These are phyloP conservation scores for Tolypocladium nubicola DNA, from an alignment of 2,329 filamentous ascomycete genomes.

Conservation along the genomic window DNA sequence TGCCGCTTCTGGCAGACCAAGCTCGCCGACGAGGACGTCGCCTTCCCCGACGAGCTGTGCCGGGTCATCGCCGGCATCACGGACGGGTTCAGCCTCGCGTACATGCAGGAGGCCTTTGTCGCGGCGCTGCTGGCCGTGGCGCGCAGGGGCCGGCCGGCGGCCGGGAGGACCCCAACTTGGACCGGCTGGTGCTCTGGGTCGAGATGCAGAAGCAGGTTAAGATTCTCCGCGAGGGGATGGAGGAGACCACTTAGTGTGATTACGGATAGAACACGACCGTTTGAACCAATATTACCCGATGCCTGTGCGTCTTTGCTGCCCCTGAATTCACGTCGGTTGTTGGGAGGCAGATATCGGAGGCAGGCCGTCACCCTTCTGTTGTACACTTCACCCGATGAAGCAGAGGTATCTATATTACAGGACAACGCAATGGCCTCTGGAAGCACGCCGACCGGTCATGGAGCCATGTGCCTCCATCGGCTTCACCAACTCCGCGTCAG, in stretches of 20 bases:
- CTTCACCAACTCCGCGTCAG: neutral
- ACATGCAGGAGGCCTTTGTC: slow-evolving; percentile 60
- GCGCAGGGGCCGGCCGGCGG: slow-evolving; percentile 10
- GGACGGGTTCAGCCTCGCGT: slow-evolving; percentile 56
- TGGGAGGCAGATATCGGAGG: no score
- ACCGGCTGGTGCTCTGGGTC: slow-evolving; percentile 44
- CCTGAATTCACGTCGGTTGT: no score
- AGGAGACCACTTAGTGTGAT: slow-evolving; percentile 13
- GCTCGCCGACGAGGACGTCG: slow-evolving; percentile 44
- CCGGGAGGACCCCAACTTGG: slow-evolving; percentile 29
- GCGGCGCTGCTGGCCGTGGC: slow-evolving; percentile 51
- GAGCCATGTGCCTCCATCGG: no score
- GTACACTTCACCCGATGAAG: no score
- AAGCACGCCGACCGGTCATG: no score
- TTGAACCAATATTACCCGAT: no score
- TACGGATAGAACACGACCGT: neutral
- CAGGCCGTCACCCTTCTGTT: no score
- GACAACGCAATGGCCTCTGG: no score
- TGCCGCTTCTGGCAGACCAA: slow-evolving; percentile 52
- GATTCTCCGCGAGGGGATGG: slow-evolving; percentile 49
- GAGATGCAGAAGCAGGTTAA: slow-evolving; percentile 54
- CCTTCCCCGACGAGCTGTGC: slow-evolving; percentile 50
- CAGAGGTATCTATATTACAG: no score
- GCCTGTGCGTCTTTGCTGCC: no score
- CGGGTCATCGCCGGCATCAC: slow-evolving; percentile 51